phyloP scores from a whole-genome alignment of 768 basidiomycete species.

The Amanita rubescens region DNA sequence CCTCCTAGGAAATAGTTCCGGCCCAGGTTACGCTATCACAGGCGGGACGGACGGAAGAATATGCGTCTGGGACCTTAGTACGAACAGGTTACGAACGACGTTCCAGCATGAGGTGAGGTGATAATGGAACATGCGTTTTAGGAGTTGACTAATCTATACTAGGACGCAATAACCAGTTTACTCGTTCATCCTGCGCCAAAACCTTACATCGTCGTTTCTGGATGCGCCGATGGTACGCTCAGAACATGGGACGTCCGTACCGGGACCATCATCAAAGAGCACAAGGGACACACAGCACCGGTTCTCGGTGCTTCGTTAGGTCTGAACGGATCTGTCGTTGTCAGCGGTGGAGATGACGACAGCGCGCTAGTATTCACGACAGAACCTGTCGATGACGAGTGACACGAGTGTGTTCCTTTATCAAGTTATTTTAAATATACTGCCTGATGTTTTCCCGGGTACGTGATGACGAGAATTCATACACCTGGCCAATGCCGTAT shows the following conservation, averaged over 20 bases:
- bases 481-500: no score
- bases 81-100: slow-evolving; percentile 76
- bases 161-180: slow-evolving; percentile 87
- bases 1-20: slow-evolving; percentile 41
- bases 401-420: neutral
- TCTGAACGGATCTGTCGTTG: slow-evolving; percentile 59
- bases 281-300: slow-evolving; percentile 76
- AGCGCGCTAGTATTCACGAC: slow-evolving; percentile 78
- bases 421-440: neutral
- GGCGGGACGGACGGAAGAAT: slow-evolving; percentile 93
- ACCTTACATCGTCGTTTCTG: slow-evolving; percentile 73
- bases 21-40: slow-evolving; percentile 65
- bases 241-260: slow-evolving; percentile 92
- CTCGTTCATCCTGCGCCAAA: slow-evolving; percentile 69
- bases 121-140: neutral
- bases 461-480: neutral
- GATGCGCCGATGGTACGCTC: slow-evolving; percentile 79
- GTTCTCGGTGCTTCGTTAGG: slow-evolving; percentile 73
- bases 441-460: neutral
- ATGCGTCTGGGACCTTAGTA: slow-evolving; percentile 90
- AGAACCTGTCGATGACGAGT: slow-evolving; percentile 35
- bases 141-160: neutral
- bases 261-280: slow-evolving; percentile 67
- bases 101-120: slow-evolving; percentile 67
- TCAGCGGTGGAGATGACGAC: slow-evolving; percentile 91